Evolutionary conservation across 148 eudicot species (phyloP), one percentile per base, ranked within the genome.

Genomic region (Rhododendron henanense): DNA sequence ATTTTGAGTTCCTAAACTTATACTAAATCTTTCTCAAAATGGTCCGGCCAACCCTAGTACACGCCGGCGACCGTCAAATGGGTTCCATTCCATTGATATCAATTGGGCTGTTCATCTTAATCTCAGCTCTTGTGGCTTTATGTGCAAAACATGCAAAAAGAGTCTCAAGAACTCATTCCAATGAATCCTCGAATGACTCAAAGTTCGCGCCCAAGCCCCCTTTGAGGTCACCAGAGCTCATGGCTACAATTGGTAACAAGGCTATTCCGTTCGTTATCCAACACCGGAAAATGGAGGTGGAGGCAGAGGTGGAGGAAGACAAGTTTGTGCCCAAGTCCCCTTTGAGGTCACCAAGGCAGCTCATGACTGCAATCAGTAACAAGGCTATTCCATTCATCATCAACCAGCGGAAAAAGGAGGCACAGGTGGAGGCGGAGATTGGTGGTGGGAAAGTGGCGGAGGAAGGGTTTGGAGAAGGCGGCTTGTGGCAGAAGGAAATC

Each of bases 401-500:
- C 0, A 48, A 83, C 83, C 55, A 83, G 10, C 8, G 44, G 78
- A 74, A 33, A 35, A 85, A 45, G 25, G 88, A 37, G 45, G 75
- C 59, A 31, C 86, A 63, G 37, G 67, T n/a, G 19, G 76, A 28
- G 76, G 79, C 39, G 4, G 39, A 33, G 1, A 25, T 13, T 11
- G 82, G 8, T 41, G 84, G 78, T 80, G 5, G 31, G 81, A 37
- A 50, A 76, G n/a, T 35, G 80, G 83, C 37, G 0, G 39, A 31
- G 85, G 89, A 86, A 53, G 90, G 88, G 18, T 87, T 85, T 7
- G 96, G 91, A 69, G 94, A 93, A 84, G 93, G 88, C 23, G 96
- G 94, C 1, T 51, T 95, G 85, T 95, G 98, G 98, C 96, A 94
- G 76, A 95, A 94, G 87, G 88, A 89, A 9, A 95, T 95, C 1